Base-by-base conservation (phyloP, 495 filamentous ascomycete genomes). In the Glutinoglossum americanum region DNA sequence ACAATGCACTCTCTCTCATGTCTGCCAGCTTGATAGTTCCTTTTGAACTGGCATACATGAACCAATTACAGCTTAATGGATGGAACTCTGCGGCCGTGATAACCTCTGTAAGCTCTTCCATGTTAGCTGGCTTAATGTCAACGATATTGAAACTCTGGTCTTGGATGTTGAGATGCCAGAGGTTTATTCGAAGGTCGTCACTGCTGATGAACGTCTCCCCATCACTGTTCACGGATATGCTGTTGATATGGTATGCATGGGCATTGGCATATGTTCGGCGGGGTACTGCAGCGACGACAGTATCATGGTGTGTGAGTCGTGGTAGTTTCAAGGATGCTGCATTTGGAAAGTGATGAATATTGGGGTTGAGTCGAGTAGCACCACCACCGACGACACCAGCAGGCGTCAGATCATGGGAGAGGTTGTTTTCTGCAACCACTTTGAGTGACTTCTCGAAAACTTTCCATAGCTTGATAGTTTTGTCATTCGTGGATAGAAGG, bases 101-200 rank as follows among this genome's bases (percentile, higher is more conserved):
- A 58, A 98, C 92, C 70, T 98, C 92, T 1, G 92, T 98, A 61
- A 98, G 75, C 73, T 98, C 92, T 70, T 98, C 92, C 92, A 98
- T 98, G 69, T 98, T 98, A 11, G 92, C 92, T 0, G 92, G 92
- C 68, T 98, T 98, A 71, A 98, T 98, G 70, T 98, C 92, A 60
- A 98, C 92, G 66, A 98, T 98, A 73, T 98, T 98, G 78, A 98
- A 98, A 75, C 92, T 97, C 71, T 97, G 90, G 61, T 97, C 92
- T 70, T 98, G 93, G 56, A 98, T 97, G 70, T 98, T 96, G 63
- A 97, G 72, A 63, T 98, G 97, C 92, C 92, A 98, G 51, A 98
- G 74, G 73, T 98, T 98, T 74, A 98, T 92, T 37, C 92, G 83
- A 55, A 98, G 73, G 67, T 98, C 92, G 66, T 98, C 92, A 67